A percentile compares a stretch with the other conserved stretches of the same genome.
Evolutionary conservation across 129 eudicot species (phyloP).

Genomic region (Calendula officinalis): DNA sequence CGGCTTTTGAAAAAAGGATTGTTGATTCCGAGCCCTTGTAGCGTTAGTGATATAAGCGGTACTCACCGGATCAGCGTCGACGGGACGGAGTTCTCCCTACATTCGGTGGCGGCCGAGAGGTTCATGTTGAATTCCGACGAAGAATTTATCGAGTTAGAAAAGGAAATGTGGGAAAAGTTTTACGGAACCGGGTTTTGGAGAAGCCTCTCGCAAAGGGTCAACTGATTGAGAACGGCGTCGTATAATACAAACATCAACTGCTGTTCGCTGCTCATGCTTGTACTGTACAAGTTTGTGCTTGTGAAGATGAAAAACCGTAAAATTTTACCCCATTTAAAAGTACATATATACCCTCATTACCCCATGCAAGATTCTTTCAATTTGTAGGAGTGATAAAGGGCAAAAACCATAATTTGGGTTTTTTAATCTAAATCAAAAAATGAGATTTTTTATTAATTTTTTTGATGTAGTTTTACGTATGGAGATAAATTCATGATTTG

Average conservation of each 20-base stretch:
- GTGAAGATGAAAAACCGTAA: not conserved
- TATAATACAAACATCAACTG: not conserved
- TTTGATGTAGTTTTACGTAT: not conserved
- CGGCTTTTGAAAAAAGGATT: conserved; percentile 41
- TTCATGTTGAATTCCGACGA: conserved; percentile 36
- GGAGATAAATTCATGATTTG: no score
- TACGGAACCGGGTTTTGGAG: conserved; percentile 79
- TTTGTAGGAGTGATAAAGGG: not conserved
- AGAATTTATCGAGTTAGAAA: conserved; percentile 61
- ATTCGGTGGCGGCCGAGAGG: conserved; percentile 9
- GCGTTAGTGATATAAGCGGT: conserved; percentile 17
- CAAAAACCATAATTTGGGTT: not conserved
- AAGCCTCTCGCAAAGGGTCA: conserved; percentile 49
- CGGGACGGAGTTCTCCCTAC: conserved; percentile 22
- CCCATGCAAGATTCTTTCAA: conserved; percentile 11
- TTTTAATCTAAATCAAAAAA: not conserved
- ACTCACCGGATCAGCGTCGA: conserved; percentile 22
- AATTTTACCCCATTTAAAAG: conserved; percentile 2
- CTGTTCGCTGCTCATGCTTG: conserved; percentile 17
- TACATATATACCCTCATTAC: conserved; percentile 15
- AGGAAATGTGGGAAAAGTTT: conserved; percentile 82
- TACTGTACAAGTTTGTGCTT: conserved; percentile 24
- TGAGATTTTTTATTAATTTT: not conserved
- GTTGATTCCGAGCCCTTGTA: conserved; percentile 14
- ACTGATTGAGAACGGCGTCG: conserved; percentile 12